phyloP scores from a whole-genome alignment of 176 grass and related monocot genomes.

The Ensete glaucum region DNA sequence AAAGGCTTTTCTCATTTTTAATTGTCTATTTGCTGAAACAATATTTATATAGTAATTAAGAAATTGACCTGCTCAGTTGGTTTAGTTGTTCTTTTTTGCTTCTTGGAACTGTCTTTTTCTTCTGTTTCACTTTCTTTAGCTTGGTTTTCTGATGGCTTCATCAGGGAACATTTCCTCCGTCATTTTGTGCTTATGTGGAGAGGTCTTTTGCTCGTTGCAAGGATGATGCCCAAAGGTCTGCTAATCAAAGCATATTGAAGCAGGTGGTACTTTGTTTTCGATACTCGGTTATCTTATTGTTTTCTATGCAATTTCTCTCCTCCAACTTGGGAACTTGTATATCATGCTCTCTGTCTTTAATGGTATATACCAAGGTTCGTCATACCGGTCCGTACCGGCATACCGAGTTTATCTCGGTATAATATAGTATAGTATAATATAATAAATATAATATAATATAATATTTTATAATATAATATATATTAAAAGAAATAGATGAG shows the following conservation, averaged over 20 bases:
- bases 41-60: background rate
- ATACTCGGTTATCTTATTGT: slow-evolving; percentile 1
- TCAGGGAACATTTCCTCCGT: slow-evolving; percentile 67
- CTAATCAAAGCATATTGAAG: slow-evolving; percentile 49
- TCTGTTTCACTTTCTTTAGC: slow-evolving; percentile 5
- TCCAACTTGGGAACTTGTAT: too few species aligned
- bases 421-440: too few species aligned
- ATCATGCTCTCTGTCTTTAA: slow-evolving; percentile 4
- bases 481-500: too few species aligned
- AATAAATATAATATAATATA: too few species aligned
- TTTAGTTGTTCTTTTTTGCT: background rate
- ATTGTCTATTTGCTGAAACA: background rate
- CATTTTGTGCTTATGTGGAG: slow-evolving; percentile 52
- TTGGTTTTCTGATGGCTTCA: slow-evolving; percentile 21
- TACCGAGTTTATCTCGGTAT: too few species aligned
- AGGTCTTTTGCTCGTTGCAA: slow-evolving; percentile 77
- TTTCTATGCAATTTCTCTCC: background rate
- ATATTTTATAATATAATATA: too few species aligned
- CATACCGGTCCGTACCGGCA: too few species aligned
- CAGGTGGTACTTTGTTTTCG: slow-evolving; percentile 33
- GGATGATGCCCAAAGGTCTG: slow-evolving; percentile 49
- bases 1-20: background rate
- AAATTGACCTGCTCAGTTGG: background rate
- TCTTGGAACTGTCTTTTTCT: background rate
- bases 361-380: background rate